Conservation (phyloP, 108 stramenopile genomes). For the Discostella stelligeroides region DNA sequence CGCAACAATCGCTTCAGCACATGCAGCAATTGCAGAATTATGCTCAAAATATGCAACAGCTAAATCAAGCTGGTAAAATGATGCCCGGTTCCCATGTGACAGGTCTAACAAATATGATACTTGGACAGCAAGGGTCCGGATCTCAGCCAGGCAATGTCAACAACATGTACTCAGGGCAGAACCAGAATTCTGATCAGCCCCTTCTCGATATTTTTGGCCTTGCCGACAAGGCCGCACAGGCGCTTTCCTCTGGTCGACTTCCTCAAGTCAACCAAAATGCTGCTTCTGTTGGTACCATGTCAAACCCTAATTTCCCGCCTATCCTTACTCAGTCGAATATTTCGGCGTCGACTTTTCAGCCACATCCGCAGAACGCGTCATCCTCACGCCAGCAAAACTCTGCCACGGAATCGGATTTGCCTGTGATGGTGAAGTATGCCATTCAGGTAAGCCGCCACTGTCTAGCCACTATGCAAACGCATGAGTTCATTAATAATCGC, state of each 20-base stretch:
- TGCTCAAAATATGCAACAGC: neutral
- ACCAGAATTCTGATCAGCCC: slow-evolving; percentile 14
- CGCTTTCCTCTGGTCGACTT: slow-evolving; percentile 53
- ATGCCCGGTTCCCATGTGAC: slow-evolving; percentile 10
- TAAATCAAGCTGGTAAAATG: slow-evolving; percentile 1
- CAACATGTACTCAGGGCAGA: neutral
- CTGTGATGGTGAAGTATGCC: slow-evolving; percentile 61
- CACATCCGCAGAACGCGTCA: slow-evolving; percentile 31
- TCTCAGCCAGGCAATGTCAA: slow-evolving; percentile 6
- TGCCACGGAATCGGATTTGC: slow-evolving; percentile 61
- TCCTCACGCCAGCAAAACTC: slow-evolving; percentile 4
- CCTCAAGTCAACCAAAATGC: slow-evolving; percentile 5
- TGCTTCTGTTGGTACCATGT: slow-evolving; percentile 8
- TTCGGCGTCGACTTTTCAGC: slow-evolving; percentile 19
- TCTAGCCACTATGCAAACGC: neutral
- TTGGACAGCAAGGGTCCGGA: slow-evolving; percentile 5
- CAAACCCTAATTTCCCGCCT: slow-evolving; percentile 34
- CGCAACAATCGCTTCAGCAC: neutral
- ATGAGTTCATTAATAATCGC: neutral
- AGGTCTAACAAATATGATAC: slow-evolving; percentile 8
- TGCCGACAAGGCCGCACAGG: slow-evolving; percentile 80
- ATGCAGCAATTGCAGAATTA: neutral
- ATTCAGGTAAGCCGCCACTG: slow-evolving; percentile 55
- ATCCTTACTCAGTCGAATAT: slow-evolving; percentile 1
- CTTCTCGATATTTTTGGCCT: slow-evolving; percentile 73